Evolutionary conservation across 805 yeast species (phyloP), one percentile per base, ranked within the genome.

Genomic region (Kuraishia hungarica): DNA sequence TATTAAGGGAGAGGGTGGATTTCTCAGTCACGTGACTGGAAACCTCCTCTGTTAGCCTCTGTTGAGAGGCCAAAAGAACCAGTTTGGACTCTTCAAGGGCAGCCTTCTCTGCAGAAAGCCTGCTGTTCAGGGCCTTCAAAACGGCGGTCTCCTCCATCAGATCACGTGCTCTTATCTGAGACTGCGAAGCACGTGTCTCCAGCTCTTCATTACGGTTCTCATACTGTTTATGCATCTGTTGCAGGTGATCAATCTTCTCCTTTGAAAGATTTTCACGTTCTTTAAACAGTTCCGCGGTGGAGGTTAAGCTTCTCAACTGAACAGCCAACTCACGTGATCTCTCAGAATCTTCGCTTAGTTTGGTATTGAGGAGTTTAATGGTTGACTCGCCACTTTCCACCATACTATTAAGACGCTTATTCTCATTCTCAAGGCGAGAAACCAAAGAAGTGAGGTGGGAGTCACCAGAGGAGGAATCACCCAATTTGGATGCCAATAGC

Each of bases 21-120:
- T 81, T 83, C 63, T 90, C 96, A 2, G 76, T 75, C 50, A 75
- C 70, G 55, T 87, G 68, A 28, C 73, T 77, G 7, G 71, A 68
- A 48, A 83, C 75, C 58, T 87, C 89, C 15, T 71, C 69, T 35
- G 76, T 71, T 29, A 87, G 66, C 11, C 86, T 71, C 19, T 70
- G 66, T 3, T 35, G 15, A 15, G 43, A 10, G 17, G n/a, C n/a
- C 43, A 6, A 4, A 4, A 35, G 43, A 10, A 17, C 43, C 15
- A 17, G 11, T 35, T 35, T 35, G 17, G 43, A 35, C n/a, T 35
- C 43, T 59, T 83, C 84, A 15, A 78, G 62, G 0, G 80, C 62
- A 3, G 74, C 69, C 55, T 76, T 80, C 60, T 87, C 93, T 1
- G 84, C 78, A 54, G 72, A 70, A 57, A 84, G 66, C 53, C 77